Conservation (phyloP, 805 yeast genomes). For the Yamadazyma tumulicola region DNA sequence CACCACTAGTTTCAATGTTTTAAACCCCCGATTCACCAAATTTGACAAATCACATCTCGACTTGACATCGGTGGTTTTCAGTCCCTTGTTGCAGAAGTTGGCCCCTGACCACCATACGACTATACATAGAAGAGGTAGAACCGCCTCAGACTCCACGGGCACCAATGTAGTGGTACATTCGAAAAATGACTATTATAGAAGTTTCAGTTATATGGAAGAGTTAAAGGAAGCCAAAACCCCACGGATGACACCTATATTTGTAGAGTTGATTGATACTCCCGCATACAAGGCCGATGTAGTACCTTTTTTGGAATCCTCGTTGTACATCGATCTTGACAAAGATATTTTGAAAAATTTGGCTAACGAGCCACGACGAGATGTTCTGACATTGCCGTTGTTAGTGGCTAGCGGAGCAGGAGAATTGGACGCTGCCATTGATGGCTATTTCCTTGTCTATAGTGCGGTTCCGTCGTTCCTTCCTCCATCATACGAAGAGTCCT, state of each 20-base stretch:
- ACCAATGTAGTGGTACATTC: constrained; percentile 15
- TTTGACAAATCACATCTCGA: neutral
- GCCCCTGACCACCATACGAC: constrained; percentile 3
- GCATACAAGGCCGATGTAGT: constrained; percentile 65
- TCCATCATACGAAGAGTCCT: constrained; percentile 46
- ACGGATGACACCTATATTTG: constrained; percentile 52
- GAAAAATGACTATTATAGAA: constrained; percentile 8
- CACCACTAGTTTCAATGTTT: constrained; percentile 10
- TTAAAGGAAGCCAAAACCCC: neutral
- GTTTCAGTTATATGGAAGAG: constrained; percentile 8
- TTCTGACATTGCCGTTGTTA: constrained; percentile 61
- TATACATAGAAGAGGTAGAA: constrained; percentile 8
- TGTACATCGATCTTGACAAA: constrained; percentile 58
- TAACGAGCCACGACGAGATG: constrained; percentile 58
- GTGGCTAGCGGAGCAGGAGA: constrained; percentile 81
- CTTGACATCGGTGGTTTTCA: constrained; percentile 17
- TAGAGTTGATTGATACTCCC: constrained; percentile 75
- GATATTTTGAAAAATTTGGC: constrained; percentile 61
- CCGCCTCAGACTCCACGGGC: constrained; percentile 27
- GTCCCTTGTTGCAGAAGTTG: constrained; percentile 22
- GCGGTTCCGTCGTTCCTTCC: constrained; percentile 64
- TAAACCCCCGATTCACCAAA: constrained; percentile 4
- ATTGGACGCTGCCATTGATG: constrained; percentile 71
- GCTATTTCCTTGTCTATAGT: constrained; percentile 65
- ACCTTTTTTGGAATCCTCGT: constrained; percentile 71